Percentiles rank a stretch among this genome's conserved stretches.
phyloP scores from a whole-genome alignment of 2,329 filamentous ascomycete genomes.

The Kalaharituber pfeilii region DNA sequence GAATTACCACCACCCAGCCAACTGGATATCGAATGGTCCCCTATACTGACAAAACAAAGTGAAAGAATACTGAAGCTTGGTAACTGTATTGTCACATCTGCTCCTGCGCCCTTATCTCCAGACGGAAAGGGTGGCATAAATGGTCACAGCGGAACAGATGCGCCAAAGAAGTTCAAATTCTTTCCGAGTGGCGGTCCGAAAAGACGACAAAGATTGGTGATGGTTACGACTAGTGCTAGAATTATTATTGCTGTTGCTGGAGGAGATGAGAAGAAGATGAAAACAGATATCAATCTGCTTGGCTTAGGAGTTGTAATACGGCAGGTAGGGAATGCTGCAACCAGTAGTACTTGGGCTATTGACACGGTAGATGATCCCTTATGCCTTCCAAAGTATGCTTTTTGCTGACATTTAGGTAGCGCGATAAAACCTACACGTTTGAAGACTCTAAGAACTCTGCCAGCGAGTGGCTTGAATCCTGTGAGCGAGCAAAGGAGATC shows the following conservation, averaged over 20 bases:
- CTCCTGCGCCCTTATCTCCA: conserved; percentile 57
- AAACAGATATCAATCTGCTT: conserved; percentile 76
- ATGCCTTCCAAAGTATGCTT: conserved; percentile 29
- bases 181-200: conserved; percentile 84
- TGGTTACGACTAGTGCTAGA: conserved; percentile 82
- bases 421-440: conserved; percentile 78
- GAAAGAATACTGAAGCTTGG: conserved; percentile 90
- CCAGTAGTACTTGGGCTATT: conserved; percentile 46
- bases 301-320: conserved; percentile 64
- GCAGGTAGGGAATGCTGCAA: conserved; percentile 71
- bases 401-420: conserved; percentile 34
- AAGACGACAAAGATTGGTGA: conserved; percentile 80
- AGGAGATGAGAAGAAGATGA: conserved; percentile 87
- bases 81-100: conserved; percentile 68
- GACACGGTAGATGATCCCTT: too few relatives aligned
- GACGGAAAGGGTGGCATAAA: conserved; percentile 50
- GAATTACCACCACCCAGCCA: conserved; percentile 93
- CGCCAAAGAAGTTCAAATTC: conserved; percentile 66
- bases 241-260: conserved; percentile 59
- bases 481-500: conserved; percentile 73
- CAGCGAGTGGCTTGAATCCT: conserved; percentile 79
- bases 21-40: conserved; percentile 96
- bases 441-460: conserved; percentile 76
- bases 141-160: conserved; percentile 41
- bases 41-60: conserved; percentile 74